Evolutionary conservation across 257 asterid genomes (phyloP).

Genomic region (Craterostigma plantagineum): DNA sequence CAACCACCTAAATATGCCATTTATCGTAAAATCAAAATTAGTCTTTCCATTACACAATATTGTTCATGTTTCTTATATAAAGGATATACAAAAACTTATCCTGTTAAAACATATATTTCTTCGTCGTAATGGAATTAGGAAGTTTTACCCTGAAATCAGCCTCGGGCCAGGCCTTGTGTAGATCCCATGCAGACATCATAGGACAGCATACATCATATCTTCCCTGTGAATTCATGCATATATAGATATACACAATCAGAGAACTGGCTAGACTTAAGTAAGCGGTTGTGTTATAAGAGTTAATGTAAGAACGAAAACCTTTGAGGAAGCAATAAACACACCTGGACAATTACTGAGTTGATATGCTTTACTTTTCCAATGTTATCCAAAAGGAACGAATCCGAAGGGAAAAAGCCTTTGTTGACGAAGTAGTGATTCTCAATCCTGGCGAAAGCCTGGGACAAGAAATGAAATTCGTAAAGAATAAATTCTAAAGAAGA

Average conservation of each 20-base stretch:
- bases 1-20: slow-evolving; percentile 31
- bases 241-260: neutral
- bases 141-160: slow-evolving; percentile 69
- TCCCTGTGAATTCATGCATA: slow-evolving; percentile 45
- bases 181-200: slow-evolving; percentile 98
- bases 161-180: slow-evolving; percentile 95
- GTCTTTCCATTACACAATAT: neutral
- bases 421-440: slow-evolving; percentile 94
- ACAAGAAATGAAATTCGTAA: too few relatives aligned
- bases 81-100: slow-evolving; percentile 5
- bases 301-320: neutral
- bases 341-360: slow-evolving; percentile 82
- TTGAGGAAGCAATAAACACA: slow-evolving; percentile 12
- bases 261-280: too few relatives aligned
- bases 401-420: slow-evolving; percentile 69
- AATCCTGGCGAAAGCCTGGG: slow-evolving; percentile 96
- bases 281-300: too few relatives aligned
- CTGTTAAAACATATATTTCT: neutral
- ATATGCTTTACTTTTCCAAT: slow-evolving; percentile 75
- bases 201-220: slow-evolving; percentile 89
- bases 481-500: too few relatives aligned
- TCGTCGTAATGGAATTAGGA: neutral
- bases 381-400: slow-evolving; percentile 74
- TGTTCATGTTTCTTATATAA: neutral
- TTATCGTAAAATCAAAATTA: neutral